Evolutionary conservation across 352 stramenopile genomes (phyloP), one percentile per base, ranked within the genome.

Genomic region (Phytophthora litchii): DNA sequence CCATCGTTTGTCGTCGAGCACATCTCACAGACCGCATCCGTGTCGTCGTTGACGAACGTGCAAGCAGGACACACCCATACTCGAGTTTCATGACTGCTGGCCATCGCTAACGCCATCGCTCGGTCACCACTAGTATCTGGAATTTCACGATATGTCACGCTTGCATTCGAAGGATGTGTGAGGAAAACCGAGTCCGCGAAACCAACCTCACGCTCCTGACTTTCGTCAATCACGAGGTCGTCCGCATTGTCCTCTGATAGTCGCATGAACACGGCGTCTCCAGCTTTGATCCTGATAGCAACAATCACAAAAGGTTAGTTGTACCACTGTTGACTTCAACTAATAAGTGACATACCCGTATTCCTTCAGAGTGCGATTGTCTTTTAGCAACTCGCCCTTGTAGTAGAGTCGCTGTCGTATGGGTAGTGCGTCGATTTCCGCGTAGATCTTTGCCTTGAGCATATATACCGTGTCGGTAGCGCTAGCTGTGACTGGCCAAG

Each of bases 181-280:
- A 91, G 53, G 34, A 92, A 90, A 6, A 90, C 80, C 20, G 82
- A 92, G 54, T 91, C 72, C 23, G 74, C 64, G 54, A 94, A 94
- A 0, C 85, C 85, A 0, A 92, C 70, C 54, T 94, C 83, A 9
- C 80, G 82, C 57, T 89, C 74, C 17, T 77, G 50, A 21, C 74
- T 75, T 38, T 87, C 81, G 5, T 72, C 74, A 40, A 87, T 64
- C 3, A 76, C 67, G 0, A 85, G 64, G 35, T 91, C 85, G 45
- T 92, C 83, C 0, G 70, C 54, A 36, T 67, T 76, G 29, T 91
- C 82, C 41, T 88, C 74, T 0, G 68, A 81, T 25, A 91, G 23
- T 9, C 83, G 67, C 83, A 94, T 83, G 56, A 82, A 94, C 23
- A 94, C 64, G 11, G 76, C 73, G 54, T 92, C 83, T 20, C 81